Conservation (phyloP, 78 protist species). For the Creolimax fragrantissima region DNA sequence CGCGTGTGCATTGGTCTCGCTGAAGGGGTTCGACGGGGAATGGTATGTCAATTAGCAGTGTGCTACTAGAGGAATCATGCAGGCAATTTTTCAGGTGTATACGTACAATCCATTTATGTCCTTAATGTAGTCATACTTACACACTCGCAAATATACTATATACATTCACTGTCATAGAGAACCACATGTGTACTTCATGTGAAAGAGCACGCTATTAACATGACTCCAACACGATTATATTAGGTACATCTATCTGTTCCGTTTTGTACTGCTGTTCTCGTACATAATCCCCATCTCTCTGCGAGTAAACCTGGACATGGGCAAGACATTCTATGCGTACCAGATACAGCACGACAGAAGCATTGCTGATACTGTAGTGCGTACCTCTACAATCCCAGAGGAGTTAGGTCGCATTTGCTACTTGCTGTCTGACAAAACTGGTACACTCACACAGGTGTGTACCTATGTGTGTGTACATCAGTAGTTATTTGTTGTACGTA, state of each 20-base stretch:
- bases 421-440: slow-evolving; percentile 96
- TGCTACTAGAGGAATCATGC: background rate
- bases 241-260: slow-evolving; percentile 63
- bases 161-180: too few species aligned
- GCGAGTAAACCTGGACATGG: slow-evolving; percentile 83
- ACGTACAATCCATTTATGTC: background rate
- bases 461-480: background rate
- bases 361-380: slow-evolving; percentile 35
- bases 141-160: too few species aligned
- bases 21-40: slow-evolving; percentile 50
- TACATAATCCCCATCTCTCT: slow-evolving; percentile 90
- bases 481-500: background rate
- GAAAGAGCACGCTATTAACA: too few species aligned
- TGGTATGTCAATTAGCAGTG: slow-evolving; percentile 46
- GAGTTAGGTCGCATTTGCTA: slow-evolving; percentile 92
- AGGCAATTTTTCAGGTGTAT: background rate
- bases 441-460: slow-evolving; percentile 91
- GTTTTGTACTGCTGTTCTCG: slow-evolving; percentile 89
- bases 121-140: background rate
- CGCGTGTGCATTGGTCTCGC: slow-evolving; percentile 65
- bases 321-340: slow-evolving; percentile 47
- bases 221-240: background rate
- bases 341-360: slow-evolving; percentile 31
- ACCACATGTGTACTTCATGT: too few species aligned
- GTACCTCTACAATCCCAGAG: slow-evolving; percentile 88